These are phyloP conservation scores for Coemansia sp. DNA, from an alignment of 192 early-diverging fungal genomes.

Conservation along the genomic window DNA sequence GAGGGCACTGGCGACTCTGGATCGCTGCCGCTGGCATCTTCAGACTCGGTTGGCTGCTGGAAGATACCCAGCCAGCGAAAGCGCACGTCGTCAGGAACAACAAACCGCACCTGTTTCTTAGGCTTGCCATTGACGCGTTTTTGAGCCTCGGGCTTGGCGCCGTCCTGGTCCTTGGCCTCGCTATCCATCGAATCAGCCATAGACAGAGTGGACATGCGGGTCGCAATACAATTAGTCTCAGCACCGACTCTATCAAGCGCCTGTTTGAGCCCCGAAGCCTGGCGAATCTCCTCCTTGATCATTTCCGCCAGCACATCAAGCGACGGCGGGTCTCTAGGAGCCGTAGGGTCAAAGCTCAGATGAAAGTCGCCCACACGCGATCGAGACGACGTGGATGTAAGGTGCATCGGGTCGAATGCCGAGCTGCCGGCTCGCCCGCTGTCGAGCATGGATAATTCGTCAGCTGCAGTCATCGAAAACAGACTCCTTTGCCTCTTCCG, in stretches of 20 bases:
- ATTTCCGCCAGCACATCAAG: slow-evolving; percentile 49
- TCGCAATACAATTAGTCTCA: slow-evolving; percentile 34
- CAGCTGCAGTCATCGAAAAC: slow-evolving; percentile 50
- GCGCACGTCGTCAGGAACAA: slow-evolving; percentile 48
- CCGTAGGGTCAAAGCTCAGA: neutral
- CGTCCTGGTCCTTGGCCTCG: neutral
- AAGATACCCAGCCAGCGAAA: slow-evolving; percentile 55
- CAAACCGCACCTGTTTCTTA: slow-evolving; percentile 42
- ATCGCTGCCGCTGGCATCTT: slow-evolving; percentile 1
- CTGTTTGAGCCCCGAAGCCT: slow-evolving; percentile 48
- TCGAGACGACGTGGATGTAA: neutral
- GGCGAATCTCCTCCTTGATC: slow-evolving; percentile 55
- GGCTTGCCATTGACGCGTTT: neutral
- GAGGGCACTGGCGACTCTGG: neutral
- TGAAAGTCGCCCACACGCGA: neutral
- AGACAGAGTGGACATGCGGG: slow-evolving; percentile 27
- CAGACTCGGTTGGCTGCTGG: slow-evolving; percentile 37
- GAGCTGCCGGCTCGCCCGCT: slow-evolving; percentile 21
- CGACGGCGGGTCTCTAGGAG: slow-evolving; percentile 32
- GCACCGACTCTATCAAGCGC: slow-evolving; percentile 39
- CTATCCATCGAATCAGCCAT: neutral
- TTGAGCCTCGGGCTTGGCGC: neutral
- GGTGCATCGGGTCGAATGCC: slow-evolving; percentile 29
- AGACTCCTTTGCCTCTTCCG: slow-evolving; percentile 49
- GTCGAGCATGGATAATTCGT: slow-evolving; percentile 45